phyloP scores from a whole-genome alignment of 371 early-diverging fungal species.

The Lichtheimia ornata region DNA sequence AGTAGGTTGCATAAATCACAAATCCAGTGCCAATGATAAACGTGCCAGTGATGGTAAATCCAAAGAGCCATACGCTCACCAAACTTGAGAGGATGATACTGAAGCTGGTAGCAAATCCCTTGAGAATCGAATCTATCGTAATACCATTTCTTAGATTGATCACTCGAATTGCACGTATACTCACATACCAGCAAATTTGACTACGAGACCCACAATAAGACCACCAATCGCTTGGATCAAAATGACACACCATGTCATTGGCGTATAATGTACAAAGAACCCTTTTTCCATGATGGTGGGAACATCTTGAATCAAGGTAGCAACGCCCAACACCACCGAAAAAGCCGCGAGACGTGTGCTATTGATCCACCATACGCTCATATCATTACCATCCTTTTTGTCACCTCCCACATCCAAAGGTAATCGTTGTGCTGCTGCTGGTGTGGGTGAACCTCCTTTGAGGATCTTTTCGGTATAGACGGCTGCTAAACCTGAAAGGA shows the following conservation, averaged over 20 bases:
- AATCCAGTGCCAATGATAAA: constrained; percentile 79
- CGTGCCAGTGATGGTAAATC: constrained; percentile 60
- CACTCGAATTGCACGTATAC: not conserved
- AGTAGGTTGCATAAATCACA: constrained; percentile 79
- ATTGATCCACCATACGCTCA: constrained; percentile 79
- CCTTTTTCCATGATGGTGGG: constrained; percentile 69
- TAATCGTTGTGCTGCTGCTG: constrained; percentile 18
- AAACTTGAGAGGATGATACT: constrained; percentile 88
- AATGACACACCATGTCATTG: constrained; percentile 79
- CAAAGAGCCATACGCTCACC: constrained; percentile 76
- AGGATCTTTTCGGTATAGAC: constrained; percentile 96
- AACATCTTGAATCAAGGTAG: constrained; percentile 80
- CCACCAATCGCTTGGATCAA: constrained; percentile 90
- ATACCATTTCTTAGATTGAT: not conserved
- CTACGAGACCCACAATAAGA: constrained; percentile 91
- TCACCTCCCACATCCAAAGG: not conserved
- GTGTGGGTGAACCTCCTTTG: constrained; percentile 51
- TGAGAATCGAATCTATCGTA: constrained; percentile 75
- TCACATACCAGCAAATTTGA: constrained; percentile 84
- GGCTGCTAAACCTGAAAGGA: constrained; percentile 90
- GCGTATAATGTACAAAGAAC: constrained; percentile 87
- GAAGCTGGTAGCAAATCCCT: constrained; percentile 94
- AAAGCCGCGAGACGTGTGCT: constrained; percentile 89
- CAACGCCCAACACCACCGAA: constrained; percentile 68
- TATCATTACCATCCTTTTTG: constrained; percentile 12